Base-by-base conservation (phyloP, 169 alveolate species). In the Babesia gibsoni region DNA sequence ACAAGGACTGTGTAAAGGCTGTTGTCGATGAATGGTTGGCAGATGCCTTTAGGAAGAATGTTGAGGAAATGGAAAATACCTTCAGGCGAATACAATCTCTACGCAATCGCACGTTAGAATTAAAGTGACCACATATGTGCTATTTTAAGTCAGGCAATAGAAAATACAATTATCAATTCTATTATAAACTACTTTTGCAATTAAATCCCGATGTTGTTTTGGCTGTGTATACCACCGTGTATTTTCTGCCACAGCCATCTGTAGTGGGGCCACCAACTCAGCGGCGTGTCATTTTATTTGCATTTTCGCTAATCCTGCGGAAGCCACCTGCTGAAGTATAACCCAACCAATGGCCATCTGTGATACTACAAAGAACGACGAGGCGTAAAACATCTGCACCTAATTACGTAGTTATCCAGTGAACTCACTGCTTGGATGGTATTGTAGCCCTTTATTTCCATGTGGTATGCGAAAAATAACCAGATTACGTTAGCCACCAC, bases 261-360 rank as follows among this genome's bases (percentile, higher is more conserved):
- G n/a, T n/a, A n/a, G n/a, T n/a, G n/a, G n/a, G n/a, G n/a, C n/a
- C n/a, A n/a, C n/a, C n/a, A n/a, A n/a, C n/a, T n/a, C n/a, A n/a
- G n/a, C n/a, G n/a, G n/a, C n/a, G n/a, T n/a, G n/a, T n/a, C n/a
- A n/a, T n/a, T n/a, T n/a, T n/a, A n/a, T n/a, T n/a, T n/a, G n/a
- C n/a, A n/a, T n/a, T n/a, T n/a, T n/a, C 70, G 25, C 0, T 7
- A 37, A 54, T 35, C 56, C 42, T 10, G 10, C 43, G 10, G 70
- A 39, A 14, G 50, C 70, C 37, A 25, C 14, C 54, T 29, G 25
- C 52, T 36, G 12, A 30, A 75, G 10, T 4, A 56, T 32, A 25
- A 41, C 56, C 80, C 84, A 73, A 29, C 66, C 79, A 27, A 75
- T 41, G 27, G 52, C 37, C 84, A 75, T 75, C 54, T 75, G 84